A percentile compares a stretch with the other conserved stretches of the same genome.
Evolutionary conservation across 176 grass and related monocot genomes (phyloP).

Genomic region (Sorghum bicolor): Sorghum_bicolor_NCBIv3 NC_012876.2:4638501-4639000

Average conservation of each 20-base stretch:
- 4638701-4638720: background rate
- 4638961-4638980: conserved; percentile 94
- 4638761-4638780: conserved; percentile 93
- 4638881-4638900: conserved; percentile 93
- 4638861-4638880: conserved; percentile 95
- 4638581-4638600: conserved; percentile 94
- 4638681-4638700: background rate
- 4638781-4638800: conserved; percentile 90
- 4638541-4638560: conserved; percentile 87
- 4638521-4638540: conserved; percentile 95
- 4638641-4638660: conserved; percentile 93
- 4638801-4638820: conserved; percentile 89
- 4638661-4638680: background rate
- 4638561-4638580: conserved; percentile 98
- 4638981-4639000: conserved; percentile 94
- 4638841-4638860: conserved; percentile 82
- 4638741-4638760: background rate
- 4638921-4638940: conserved; percentile 99
- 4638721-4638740: background rate
- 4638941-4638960: conserved; percentile 93
- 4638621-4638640: conserved; percentile 84
- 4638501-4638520: conserved; percentile 60
- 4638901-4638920: conserved; percentile 94
- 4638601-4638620: conserved; percentile 91
- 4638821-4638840: conserved; percentile 96